Conservation (phyloP, 192 early-diverging fungal genomes). For the Podila verticillata region DNA sequence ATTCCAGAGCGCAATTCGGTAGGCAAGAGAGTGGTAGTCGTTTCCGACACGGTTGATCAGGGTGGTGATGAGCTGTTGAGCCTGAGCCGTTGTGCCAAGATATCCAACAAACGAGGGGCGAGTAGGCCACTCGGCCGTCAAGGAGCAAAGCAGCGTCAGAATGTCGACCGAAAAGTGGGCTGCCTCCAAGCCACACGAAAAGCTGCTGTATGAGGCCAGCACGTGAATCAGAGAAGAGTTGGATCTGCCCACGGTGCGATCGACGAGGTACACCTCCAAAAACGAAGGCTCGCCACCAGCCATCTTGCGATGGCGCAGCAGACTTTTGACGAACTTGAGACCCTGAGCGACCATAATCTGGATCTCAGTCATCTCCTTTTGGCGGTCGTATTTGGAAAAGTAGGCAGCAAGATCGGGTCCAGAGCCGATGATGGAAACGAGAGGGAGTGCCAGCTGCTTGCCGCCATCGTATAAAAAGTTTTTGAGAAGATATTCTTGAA, state of each 20-base stretch:
- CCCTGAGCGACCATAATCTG: conserved; percentile 48
- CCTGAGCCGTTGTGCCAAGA: conserved; percentile 55
- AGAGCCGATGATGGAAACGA: conserved; percentile 55
- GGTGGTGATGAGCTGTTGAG: conserved; percentile 36
- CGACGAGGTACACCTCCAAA: conserved; percentile 58
- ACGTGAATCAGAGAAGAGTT: conserved; percentile 49
- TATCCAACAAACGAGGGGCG: conserved; percentile 57
- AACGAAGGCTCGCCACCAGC: conserved; percentile 40
- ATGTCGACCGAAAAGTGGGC: conserved; percentile 55
- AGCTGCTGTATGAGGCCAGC: conserved; percentile 49
- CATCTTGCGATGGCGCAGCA: conserved; percentile 49
- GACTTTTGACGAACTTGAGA: conserved; percentile 50
- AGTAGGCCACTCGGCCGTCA: conserved; percentile 47
- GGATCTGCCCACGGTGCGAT: conserved; percentile 47
- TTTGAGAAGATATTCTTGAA: conserved; percentile 51
- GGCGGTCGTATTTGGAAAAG: conserved; percentile 31
- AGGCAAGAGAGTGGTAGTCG: conserved; percentile 14
- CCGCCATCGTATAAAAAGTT: conserved; percentile 62
- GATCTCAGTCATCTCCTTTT: conserved; percentile 13
- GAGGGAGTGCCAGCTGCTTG: conserved; percentile 53
- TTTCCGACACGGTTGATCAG: conserved; percentile 33
- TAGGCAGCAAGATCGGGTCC: conserved; percentile 50
- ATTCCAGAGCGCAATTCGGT: conserved; percentile 56
- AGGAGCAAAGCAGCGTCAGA: conserved; percentile 53
- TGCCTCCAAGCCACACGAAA: conserved; percentile 37